Evolutionary conservation across 257 asterid genomes (phyloP).

Genomic region (Jacaranda copaia): DNA sequence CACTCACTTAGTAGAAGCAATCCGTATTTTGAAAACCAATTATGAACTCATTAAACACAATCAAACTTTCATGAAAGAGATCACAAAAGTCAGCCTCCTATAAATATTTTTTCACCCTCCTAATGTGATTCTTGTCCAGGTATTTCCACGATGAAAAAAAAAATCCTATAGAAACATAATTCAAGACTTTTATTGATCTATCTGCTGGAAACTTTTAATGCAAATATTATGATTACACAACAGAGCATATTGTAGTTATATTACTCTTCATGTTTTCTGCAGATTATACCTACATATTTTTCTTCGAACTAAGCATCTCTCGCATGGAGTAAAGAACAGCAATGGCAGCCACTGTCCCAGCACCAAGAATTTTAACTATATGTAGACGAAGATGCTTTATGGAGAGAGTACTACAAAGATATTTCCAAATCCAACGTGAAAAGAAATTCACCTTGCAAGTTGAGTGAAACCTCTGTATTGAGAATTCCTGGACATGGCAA

Average conservation of each 20-base stretch:
- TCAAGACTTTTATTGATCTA: slow-evolving; percentile 6
- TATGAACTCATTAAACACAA: background rate
- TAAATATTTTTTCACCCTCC: too few species aligned
- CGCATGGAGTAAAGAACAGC: slow-evolving; percentile 53
- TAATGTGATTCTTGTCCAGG: background rate
- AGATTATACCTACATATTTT: slow-evolving; percentile 12
- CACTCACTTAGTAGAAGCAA: background rate
- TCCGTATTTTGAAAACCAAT: too few species aligned
- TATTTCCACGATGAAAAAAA: background rate
- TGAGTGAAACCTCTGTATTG: slow-evolving; percentile 62
- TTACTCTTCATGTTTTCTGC: background rate
- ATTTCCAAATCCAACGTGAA: slow-evolving; percentile 65
- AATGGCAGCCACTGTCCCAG: slow-evolving; percentile 57
- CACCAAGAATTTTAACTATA: slow-evolving; percentile 51
- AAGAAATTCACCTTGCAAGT: slow-evolving; percentile 64
- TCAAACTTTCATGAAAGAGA: background rate
- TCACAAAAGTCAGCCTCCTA: too few species aligned
- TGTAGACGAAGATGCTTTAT: slow-evolving; percentile 39
- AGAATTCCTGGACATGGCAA: slow-evolving; percentile 66
- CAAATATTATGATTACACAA: slow-evolving; percentile 33
- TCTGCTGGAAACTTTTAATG: background rate
- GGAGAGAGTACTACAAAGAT: slow-evolving; percentile 36
- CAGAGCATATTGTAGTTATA: background rate
- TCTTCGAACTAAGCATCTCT: slow-evolving; percentile 30
- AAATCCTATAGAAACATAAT: background rate